phyloP scores from a whole-genome alignment of 1,284 basidiomycete genomes.

The Moesziomyces aphidis region DNA sequence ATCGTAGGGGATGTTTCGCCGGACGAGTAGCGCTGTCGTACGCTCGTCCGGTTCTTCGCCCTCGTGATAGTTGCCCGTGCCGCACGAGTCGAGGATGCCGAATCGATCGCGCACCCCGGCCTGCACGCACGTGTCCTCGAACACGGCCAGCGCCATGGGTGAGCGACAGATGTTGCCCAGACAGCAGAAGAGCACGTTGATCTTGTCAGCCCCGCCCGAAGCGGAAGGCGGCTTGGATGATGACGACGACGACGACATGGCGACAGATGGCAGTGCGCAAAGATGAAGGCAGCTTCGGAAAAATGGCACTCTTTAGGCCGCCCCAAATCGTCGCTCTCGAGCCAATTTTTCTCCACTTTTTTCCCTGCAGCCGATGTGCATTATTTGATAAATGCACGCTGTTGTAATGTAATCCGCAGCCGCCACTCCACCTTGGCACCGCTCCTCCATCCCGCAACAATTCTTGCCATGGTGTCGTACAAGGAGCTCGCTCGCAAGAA shows the following conservation, averaged over 20 bases:
- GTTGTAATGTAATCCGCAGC: no score
- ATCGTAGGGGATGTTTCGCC: conserved; percentile 68
- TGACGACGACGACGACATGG: conserved; percentile 6
- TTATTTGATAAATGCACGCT: no score
- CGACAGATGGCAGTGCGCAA: no score
- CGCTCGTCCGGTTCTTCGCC: conserved; percentile 62
- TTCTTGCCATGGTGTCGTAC: conserved; percentile 20
- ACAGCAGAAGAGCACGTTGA: conserved; percentile 64
- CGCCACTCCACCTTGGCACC: no score
- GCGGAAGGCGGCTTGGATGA: neutral
- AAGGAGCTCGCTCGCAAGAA: conserved; percentile 36
- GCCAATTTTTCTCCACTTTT: no score
- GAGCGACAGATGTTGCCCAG: conserved; percentile 65
- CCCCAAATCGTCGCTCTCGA: no score
- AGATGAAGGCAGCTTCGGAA: no score
- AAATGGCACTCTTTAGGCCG: no score
- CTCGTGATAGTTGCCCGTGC: conserved; percentile 60
- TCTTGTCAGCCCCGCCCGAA: conserved; percentile 16
- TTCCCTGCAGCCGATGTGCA: no score
- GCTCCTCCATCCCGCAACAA: neutral
- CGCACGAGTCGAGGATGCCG: conserved; percentile 59
- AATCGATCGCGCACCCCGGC: conserved; percentile 47
- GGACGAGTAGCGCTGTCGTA: conserved; percentile 69
- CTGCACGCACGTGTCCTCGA: conserved; percentile 45
- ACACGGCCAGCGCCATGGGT: conserved; percentile 63